Evolutionary conservation across 1,284 basidiomycete genomes (phyloP), one percentile per base, ranked within the genome.

Genomic region (Boletus subluridellus): DNA sequence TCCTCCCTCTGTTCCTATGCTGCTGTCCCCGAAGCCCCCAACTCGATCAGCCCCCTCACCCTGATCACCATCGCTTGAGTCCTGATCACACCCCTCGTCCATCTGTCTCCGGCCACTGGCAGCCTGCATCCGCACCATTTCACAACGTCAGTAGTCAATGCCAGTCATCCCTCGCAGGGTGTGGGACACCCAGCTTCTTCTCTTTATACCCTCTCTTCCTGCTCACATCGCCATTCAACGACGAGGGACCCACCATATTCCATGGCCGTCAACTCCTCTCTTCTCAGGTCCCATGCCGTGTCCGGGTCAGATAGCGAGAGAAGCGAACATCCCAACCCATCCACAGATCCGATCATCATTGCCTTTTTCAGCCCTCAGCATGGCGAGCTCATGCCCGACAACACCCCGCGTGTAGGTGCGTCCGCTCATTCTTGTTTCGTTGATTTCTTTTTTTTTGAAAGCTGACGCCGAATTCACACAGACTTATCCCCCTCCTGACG

Each of bases 61-160:
- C 57, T 66, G n/a, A 30, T 57, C 28, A 10, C 54, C 66, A 44
- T 17, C 65, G 50, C 8, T 24, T 58, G 47, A 72, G 66, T 41
- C 64, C 76, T 38, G 82, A 84, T 67, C 77, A 77, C 46, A 85
- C 82, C 1, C 83, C 82, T 28, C 78, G 83, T 45, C 82, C 82
- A 4, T 83, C 82, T 34, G 74, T 84, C 48, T 75, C 76, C 42
- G 67, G 66, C n/a, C 21, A 21, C 21, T 21, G 21, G 21, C 68
- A 73, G 9, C 24, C 59, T 58, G 64, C 56, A 66, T 65, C 62
- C 53, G 47, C 55, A 46, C 60, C 63, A 32, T 54, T 58, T 42
- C 63, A 49, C 15, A 42, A 52, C 54, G 63, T 65, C 61, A 60
- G 72, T 21, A 21, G 21, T 21, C 21, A 21, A 21, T 21, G 21